Conservation (phyloP, 768 basidiomycete genomes). For the Phaeolepiota aurea region DNA sequence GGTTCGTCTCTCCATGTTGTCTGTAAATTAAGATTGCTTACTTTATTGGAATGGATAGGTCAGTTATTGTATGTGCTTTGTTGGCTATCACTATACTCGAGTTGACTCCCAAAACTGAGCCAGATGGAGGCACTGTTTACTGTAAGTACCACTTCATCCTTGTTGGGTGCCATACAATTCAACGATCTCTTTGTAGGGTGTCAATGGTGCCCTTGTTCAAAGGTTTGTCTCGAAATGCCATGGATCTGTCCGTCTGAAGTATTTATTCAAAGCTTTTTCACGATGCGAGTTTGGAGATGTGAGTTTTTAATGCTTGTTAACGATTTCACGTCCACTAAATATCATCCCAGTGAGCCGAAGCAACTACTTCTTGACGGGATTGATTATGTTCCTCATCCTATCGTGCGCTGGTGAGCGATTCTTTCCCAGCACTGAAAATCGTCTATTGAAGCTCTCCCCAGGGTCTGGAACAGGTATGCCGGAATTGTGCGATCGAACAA, state of each 20-base stretch:
- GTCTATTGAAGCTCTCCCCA: no score
- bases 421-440: not conserved
- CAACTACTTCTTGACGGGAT: slow-evolving; percentile 21
- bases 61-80: slow-evolving; percentile 24
- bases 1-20: slow-evolving; percentile 11
- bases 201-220: slow-evolving; percentile 46
- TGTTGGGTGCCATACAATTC: not conserved
- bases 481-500: no score
- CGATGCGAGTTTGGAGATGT: slow-evolving; percentile 40
- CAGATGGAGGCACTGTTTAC: slow-evolving; percentile 40
- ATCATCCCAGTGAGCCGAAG: slow-evolving; percentile 29
- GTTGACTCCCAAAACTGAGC: no score
- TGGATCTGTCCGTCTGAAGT: no score
- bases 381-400: slow-evolving; percentile 22
- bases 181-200: slow-evolving; percentile 24
- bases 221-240: no score
- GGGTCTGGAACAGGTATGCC: slow-evolving; percentile 27
- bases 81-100: not conserved
- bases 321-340: not conserved
- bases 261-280: slow-evolving; percentile 30
- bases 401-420: slow-evolving; percentile 19
- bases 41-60: slow-evolving; percentile 22
- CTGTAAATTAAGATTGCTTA: slow-evolving; percentile 6
- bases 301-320: slow-evolving; percentile 9
- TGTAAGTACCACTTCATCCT: slow-evolving; percentile 22